phyloP scores from a whole-genome alignment of 352 stramenopile species.

The Aphanomyces astaci region DNA sequence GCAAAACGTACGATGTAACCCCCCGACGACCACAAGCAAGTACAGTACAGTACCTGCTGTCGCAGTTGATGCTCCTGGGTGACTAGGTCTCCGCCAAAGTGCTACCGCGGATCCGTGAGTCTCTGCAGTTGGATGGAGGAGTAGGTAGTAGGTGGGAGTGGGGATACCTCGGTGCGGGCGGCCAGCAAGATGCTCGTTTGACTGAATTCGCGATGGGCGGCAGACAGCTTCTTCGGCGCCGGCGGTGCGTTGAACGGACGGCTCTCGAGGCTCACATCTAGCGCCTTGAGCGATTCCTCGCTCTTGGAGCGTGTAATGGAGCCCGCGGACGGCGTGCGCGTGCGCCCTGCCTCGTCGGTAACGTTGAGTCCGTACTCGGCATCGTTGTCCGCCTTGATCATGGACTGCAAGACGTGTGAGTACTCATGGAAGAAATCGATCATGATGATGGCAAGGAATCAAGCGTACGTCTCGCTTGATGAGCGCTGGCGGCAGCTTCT shows the following conservation, averaged over 20 bases:
- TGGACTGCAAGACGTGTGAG: not conserved
- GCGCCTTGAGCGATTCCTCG: constrained; percentile 48
- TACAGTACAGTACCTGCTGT: constrained; percentile 31
- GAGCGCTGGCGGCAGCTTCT: not conserved
- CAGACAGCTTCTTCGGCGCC: constrained; percentile 59
- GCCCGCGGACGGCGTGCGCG: constrained; percentile 33
- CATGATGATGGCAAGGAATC: not conserved
- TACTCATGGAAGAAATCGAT: no score
- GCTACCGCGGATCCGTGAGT: constrained; percentile 12
- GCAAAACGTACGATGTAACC: no score
- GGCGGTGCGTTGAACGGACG: constrained; percentile 16
- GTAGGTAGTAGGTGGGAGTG: not conserved
- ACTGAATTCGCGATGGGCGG: constrained; percentile 48
- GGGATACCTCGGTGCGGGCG: constrained; percentile 48
- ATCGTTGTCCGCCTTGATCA: constrained; percentile 33
- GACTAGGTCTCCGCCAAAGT: constrained; percentile 77
- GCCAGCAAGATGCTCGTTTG: constrained; percentile 64
- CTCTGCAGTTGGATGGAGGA: not conserved
- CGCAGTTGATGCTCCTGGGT: constrained; percentile 70
- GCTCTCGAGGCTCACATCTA: constrained; percentile 12
- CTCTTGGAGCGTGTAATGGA: constrained; percentile 68
- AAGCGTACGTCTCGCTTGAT: not conserved
- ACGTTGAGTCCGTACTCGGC: constrained; percentile 63
- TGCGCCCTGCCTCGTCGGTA: constrained; percentile 24
- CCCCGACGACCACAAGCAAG: no score